Evolutionary conservation across 2,329 filamentous ascomycete species (phyloP).

Genomic region (Claviceps sp.): DNA sequence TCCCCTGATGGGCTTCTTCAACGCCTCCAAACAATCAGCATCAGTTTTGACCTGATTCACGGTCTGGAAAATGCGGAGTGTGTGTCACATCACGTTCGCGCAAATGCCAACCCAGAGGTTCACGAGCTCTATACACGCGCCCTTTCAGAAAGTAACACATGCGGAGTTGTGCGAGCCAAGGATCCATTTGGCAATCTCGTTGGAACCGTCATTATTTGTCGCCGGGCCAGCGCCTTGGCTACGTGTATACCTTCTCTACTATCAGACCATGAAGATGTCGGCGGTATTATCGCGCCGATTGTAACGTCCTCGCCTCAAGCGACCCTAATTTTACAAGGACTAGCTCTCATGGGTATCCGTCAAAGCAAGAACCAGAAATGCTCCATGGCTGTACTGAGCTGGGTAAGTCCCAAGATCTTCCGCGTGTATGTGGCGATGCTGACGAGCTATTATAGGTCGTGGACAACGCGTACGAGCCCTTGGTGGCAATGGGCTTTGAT

Average conservation of each 20-base stretch:
- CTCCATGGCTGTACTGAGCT: constrained; percentile 61
- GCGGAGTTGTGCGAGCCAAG: constrained; percentile 75
- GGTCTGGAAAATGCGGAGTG: constrained; percentile 62
- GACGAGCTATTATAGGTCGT: constrained; percentile 35
- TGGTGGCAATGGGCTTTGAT: constrained; percentile 69
- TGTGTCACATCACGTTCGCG: constrained; percentile 62
- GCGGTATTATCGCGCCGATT: constrained; percentile 70
- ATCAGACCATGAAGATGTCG: constrained; percentile 44
- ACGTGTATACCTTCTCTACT: constrained; percentile 57
- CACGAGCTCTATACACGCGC: constrained; percentile 69
- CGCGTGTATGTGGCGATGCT: neutral
- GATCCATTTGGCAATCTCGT: constrained; percentile 52
- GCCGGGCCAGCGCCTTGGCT: constrained; percentile 52
- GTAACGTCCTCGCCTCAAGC: constrained; percentile 58
- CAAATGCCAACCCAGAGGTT: constrained; percentile 62
- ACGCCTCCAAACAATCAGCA: constrained; percentile 56
- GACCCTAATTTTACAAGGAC: constrained; percentile 57
- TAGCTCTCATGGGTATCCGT: constrained; percentile 67
- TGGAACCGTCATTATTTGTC: constrained; percentile 70
- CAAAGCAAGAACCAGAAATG: constrained; percentile 72
- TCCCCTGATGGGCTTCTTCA: constrained; percentile 66
- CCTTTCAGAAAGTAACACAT: constrained; percentile 55
- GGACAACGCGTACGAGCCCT: constrained; percentile 59
- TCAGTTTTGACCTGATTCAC: constrained; percentile 73
- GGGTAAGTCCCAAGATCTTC: constrained; percentile 41